Base-by-base conservation (phyloP, 768 basidiomycete genomes). In the Goffeauzyma gilvescens region DNA sequence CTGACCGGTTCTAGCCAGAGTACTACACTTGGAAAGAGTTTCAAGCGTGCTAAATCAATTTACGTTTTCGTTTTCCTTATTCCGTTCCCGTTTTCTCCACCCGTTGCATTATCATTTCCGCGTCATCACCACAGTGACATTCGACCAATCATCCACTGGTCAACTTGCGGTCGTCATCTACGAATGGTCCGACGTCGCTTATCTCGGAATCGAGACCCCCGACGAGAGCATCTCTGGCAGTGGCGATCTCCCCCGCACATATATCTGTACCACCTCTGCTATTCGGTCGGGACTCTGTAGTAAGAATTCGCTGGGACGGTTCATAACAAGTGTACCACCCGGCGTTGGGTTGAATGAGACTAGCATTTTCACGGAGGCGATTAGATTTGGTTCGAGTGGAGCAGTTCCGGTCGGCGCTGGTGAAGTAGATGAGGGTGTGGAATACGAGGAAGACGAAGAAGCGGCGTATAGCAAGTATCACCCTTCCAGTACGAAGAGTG, bases 151-250 rank as follows among this genome's bases (percentile, higher is more conserved):
- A 5, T 86, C 86, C 3, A 69, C 76, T 54, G 90, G 90, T 27
- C 82, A 90, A 64, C 68, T 93, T 15, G 84, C 90, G 21, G 77
- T 93, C 72, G 81, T 90, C 41, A 75, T 98, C 18, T 98, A 95
- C 57, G 90, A 96, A 66, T 98, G 89, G 89, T 61, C 70, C 22
- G 93, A 98, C 57, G 76, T 77, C 40, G 65, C 70, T 34, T 87
- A 82, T 58, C 71, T 98, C 2, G 93, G 93, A 3, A 57, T 64
- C 5, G 55, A 60, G 3, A 55, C 59, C 1, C 57, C 56, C 2
- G 61, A 53, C 50, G 57, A 58, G 36, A 43, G 32, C 32, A 54
- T 38, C 50, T n/a, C n/a, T 49, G 45, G 60, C 61, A 52, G 48
- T 31, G 48, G 41, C 13, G 48, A 52, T 20, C 36, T 50, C 6